Percentiles rank a stretch among this genome's conserved stretches.
Conservation (phyloP, 768 basidiomycete genomes). For the Trametes punicea region DNA sequence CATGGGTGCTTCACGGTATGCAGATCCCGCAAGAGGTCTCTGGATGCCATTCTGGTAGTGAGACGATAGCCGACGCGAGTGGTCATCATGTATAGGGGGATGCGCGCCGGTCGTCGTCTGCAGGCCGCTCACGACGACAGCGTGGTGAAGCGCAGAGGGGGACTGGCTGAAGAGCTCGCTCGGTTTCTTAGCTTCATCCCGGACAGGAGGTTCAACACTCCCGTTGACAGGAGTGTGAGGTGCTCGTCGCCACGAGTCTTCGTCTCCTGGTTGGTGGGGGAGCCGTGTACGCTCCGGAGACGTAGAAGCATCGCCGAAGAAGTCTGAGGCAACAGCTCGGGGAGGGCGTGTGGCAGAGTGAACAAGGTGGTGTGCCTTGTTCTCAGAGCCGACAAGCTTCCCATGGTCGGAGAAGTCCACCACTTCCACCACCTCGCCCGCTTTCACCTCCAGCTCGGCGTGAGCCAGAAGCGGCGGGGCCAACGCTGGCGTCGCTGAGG, state of each 20-base stretch:
- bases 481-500: slow-evolving; percentile 23
- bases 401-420: slow-evolving; percentile 78
- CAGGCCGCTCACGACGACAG: background rate
- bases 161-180: background rate
- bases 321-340: slow-evolving; percentile 65
- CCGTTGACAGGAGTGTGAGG: background rate
- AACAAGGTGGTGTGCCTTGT: slow-evolving; percentile 24
- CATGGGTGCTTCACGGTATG: slow-evolving; percentile 55
- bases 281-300: background rate
- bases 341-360: slow-evolving; percentile 32
- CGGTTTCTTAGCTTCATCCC: background rate
- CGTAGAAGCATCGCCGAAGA: slow-evolving; percentile 54
- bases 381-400: slow-evolving; percentile 54
- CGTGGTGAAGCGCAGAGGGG: background rate
- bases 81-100: slow-evolving; percentile 4
- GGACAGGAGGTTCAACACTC: background rate
- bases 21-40: slow-evolving; percentile 27
- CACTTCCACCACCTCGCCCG: slow-evolving; percentile 68
- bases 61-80: slow-evolving; percentile 6
- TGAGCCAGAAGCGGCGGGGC: slow-evolving; percentile 33
- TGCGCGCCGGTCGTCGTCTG: background rate
- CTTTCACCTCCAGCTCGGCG: slow-evolving; percentile 39
- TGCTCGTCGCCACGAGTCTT: slow-evolving; percentile 45
- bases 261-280: slow-evolving; percentile 34
- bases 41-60: slow-evolving; percentile 11